phyloP scores from a whole-genome alignment of 225 moss, liverwort and hornwort genomes.

The Physcomitrium patens region DNA sequence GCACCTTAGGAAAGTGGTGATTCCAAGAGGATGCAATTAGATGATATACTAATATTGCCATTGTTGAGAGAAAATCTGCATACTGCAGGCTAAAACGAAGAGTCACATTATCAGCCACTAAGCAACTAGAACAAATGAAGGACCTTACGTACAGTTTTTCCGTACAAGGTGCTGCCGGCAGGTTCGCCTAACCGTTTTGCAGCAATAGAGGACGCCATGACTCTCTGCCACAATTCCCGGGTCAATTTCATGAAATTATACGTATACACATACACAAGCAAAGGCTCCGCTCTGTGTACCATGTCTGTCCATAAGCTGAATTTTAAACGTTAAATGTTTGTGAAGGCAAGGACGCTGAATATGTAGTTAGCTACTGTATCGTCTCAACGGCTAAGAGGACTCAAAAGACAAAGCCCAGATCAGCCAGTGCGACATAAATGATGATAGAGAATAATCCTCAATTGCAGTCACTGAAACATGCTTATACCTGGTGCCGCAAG shows the following conservation, averaged over 20 bases:
- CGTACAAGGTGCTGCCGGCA: constrained; percentile 59
- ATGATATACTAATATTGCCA: not conserved
- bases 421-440: not conserved
- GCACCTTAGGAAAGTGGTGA: not conserved
- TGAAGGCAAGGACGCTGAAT: constrained; percentile 5
- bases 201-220: constrained; percentile 49
- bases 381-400: not conserved
- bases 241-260: constrained; percentile 9
- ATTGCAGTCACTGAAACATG: not conserved
- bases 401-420: too few relatives aligned
- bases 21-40: not conserved
- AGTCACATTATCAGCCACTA: not conserved
- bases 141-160: constrained; percentile 54
- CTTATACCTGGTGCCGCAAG: constrained; percentile 69
- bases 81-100: too few relatives aligned
- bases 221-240: constrained; percentile 55
- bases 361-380: not conserved
- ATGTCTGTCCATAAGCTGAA: not conserved
- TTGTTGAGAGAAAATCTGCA: not conserved
- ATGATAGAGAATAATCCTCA: not conserved
- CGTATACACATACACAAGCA: constrained; percentile 7
- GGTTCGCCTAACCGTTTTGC: constrained; percentile 58
- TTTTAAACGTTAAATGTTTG: not conserved
- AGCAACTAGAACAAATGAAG: constrained; percentile 14
- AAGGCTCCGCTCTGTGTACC: not conserved